These are phyloP conservation scores for Monascus purpureus DNA, from an alignment of 495 filamentous ascomycete species.

Conservation along the genomic window DNA sequence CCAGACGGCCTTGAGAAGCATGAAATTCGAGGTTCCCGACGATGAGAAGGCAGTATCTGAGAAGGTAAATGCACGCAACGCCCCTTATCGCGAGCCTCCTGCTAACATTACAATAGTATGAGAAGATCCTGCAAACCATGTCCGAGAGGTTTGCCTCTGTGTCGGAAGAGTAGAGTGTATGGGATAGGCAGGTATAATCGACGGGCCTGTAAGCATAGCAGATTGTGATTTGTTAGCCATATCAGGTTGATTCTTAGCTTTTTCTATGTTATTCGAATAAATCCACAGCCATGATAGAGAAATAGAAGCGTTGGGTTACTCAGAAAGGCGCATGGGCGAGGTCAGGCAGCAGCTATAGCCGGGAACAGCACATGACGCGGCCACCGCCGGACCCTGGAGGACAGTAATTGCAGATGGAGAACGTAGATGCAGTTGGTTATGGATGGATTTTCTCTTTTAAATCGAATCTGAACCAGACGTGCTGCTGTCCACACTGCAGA, in stretches of 20 bases:
- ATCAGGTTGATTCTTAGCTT: slow-evolving; percentile 1
- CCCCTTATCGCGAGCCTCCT: background rate
- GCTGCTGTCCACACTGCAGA: too few relatives aligned
- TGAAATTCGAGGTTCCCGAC: slow-evolving; percentile 90
- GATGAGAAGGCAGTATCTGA: slow-evolving; percentile 61
- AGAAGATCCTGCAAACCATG: slow-evolving; percentile 80
- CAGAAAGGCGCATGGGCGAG: too few relatives aligned
- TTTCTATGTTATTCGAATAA: background rate
- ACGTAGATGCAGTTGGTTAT: too few relatives aligned
- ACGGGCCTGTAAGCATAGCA: background rate
- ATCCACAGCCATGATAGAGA: too few relatives aligned
- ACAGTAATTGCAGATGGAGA: too few relatives aligned
- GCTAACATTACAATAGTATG: slow-evolving; percentile 46
- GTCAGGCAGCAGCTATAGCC: too few relatives aligned
- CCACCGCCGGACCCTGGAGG: too few relatives aligned
- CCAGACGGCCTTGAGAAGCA: slow-evolving; percentile 64
- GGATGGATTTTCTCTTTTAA: too few relatives aligned
- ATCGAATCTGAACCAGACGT: too few relatives aligned
- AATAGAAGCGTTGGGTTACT: too few relatives aligned
- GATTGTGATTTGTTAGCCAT: slow-evolving; percentile 2
- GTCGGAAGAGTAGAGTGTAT: slow-evolving; percentile 60
- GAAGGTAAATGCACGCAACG: slow-evolving; percentile 42
- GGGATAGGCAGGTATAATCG: background rate
- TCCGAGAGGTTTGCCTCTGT: slow-evolving; percentile 91
- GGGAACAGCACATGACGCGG: too few relatives aligned